Conservation (phyloP, 169 alveolate species). For the Amoebophrya sp. region DNA sequence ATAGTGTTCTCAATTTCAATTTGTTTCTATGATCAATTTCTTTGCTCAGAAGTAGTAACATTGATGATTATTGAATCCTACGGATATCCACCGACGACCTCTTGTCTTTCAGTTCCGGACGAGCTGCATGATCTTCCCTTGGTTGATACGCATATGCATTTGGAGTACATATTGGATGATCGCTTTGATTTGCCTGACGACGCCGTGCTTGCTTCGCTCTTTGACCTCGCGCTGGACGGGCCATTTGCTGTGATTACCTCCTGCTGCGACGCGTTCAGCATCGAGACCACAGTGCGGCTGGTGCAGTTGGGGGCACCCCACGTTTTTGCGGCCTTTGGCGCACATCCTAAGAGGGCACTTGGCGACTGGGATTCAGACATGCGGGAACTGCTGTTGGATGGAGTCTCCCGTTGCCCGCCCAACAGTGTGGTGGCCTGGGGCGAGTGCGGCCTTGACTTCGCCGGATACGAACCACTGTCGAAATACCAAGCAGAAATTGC, state of each 20-base stretch:
- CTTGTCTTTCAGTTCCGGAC: background rate
- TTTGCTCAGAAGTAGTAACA: too few species aligned
- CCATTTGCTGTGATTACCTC: background rate
- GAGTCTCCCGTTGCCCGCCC: background rate
- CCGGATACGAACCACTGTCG: background rate
- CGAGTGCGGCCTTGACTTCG: background rate
- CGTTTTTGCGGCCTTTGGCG: background rate
- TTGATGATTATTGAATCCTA: too few species aligned
- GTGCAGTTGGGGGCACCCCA: background rate
- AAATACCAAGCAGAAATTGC: background rate
- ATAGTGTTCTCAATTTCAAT: too few species aligned
- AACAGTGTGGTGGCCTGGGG: background rate
- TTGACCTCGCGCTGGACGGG: background rate
- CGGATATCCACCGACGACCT: too few species aligned
- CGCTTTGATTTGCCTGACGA: background rate
- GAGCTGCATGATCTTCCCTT: background rate
- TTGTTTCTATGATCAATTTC: too few species aligned
- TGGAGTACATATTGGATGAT: background rate
- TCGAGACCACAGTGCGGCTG: background rate
- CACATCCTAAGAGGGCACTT: conserved; percentile 2
- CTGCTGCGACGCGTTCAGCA: background rate
- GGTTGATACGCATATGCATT: background rate
- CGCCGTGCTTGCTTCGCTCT: background rate
- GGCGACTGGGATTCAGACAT: background rate
- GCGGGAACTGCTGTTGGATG: background rate